Conservation (phyloP, 495 filamentous ascomycete species). For the Pseudotulostoma volvatum region DNA sequence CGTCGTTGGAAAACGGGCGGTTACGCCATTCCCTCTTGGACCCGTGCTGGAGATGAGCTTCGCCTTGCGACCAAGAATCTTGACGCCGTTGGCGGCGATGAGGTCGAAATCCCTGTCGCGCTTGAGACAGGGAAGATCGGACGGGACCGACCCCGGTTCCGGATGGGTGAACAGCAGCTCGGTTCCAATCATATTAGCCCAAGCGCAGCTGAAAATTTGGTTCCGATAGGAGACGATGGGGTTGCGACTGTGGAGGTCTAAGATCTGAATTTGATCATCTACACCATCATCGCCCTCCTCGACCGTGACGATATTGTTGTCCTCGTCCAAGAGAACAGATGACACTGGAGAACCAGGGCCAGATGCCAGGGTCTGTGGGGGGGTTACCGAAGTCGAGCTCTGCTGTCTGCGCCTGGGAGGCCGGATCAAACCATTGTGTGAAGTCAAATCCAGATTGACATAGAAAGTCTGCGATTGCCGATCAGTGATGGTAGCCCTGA, state of each 20-base stretch:
- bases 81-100: conserved; percentile 40
- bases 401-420: conserved; percentile 17
- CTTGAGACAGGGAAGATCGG: conserved; percentile 24
- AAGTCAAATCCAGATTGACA: conserved; percentile 36
- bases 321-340: not conserved
- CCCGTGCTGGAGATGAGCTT: conserved; percentile 19
- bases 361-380: conserved; percentile 1
- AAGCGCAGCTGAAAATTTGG: conserved; percentile 56
- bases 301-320: conserved; percentile 10
- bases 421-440: conserved; percentile 25
- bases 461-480: conserved; percentile 29
- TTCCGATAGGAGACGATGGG: conserved; percentile 63
- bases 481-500: not conserved
- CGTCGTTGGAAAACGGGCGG: not conserved
- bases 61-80: conserved; percentile 29
- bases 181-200: conserved; percentile 64
- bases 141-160: conserved; percentile 15
- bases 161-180: conserved; percentile 53
- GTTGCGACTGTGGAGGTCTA: conserved; percentile 55
- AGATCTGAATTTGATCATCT: conserved; percentile 49
- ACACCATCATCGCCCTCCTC: conserved; percentile 13
- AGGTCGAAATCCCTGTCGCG: conserved; percentile 37
- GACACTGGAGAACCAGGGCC: not conserved
- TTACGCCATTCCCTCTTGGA: conserved; percentile 3
- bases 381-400: conserved; percentile 1